Evolutionary conservation across 2,329 filamentous ascomycete genomes (phyloP), one percentile per base, ranked within the genome.

Genomic region (Fusarium sp.): DNA sequence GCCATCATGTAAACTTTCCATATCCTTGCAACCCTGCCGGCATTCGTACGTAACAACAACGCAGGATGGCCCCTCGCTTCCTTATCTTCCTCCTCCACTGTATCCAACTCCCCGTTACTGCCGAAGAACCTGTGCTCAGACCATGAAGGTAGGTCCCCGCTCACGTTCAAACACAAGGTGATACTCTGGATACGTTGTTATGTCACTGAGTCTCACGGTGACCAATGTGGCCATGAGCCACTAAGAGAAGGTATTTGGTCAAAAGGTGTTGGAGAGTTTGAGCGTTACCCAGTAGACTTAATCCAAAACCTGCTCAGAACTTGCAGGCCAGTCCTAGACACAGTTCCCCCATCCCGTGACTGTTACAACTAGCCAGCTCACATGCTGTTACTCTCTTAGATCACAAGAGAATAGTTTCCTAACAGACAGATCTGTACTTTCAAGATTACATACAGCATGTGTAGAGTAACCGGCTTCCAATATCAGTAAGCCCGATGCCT

Each of bases 11-110:
- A 53, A 55, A 70, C 41, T 30, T n/a, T n/a, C 49, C 18, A 40
- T 23, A 40, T 21, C 49, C 49, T 51, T 51, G 49, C 13, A 54
- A 30, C 47, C 51, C 63, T 61, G 46, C 32, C 37, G 21, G 45
- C 50, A 32, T 56, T 57, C 42, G 58, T 70, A 70, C 67, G 67
- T 71, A 70, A 70, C 43, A 47, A 48, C 47, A 63, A 70, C 59
- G 67, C 58, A 68, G 67, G 55, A 43, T 10, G 41, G 41, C 37
- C 53, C 55, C 54, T 60, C 54, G 42, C 27, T 60, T 56, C 37
- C 53, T 58, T 64, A 53, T 62, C 55, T 59, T 47, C 12, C 28
- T 23, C 55, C 58, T 56, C 54, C 51, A 57, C 47, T 20, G 34
- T 54, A 48, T 50, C 28, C 43, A 48, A 53, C 37, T 57, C 25